Evolutionary conservation across 2,329 filamentous ascomycete species (phyloP).

Genomic region (Byssochlamys sp.): DNA sequence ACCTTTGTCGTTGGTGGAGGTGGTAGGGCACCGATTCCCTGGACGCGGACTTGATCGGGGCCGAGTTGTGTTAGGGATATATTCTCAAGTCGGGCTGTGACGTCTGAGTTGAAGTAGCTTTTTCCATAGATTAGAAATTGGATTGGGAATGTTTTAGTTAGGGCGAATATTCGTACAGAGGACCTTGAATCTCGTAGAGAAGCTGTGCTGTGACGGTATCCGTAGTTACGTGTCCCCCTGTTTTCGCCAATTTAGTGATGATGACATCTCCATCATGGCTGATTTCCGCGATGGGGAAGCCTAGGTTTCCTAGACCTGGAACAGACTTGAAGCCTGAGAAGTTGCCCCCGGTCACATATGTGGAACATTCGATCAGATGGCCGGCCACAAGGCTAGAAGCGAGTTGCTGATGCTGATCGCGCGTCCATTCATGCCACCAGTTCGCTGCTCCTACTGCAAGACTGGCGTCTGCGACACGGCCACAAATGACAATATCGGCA

Average conservation of each 20-base stretch:
- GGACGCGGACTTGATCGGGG: neutral
- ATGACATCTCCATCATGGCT: neutral
- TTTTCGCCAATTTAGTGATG: neutral
- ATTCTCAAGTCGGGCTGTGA: neutral
- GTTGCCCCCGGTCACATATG: slow-evolving; percentile 18
- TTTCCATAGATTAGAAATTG: too few relatives aligned
- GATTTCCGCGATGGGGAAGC: slow-evolving; percentile 22
- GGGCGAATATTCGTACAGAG: neutral
- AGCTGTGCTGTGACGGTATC: neutral
- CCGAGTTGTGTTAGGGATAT: neutral
- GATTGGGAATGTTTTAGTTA: neutral
- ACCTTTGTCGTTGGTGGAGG: slow-evolving; percentile 45
- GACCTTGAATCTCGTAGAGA: neutral
- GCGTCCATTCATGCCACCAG: slow-evolving; percentile 25
- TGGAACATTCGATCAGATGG: slow-evolving; percentile 20
- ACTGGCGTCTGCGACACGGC: slow-evolving; percentile 30
- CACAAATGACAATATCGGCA: slow-evolving; percentile 36
- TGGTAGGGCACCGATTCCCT: slow-evolving; percentile 33
- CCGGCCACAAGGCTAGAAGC: slow-evolving; percentile 18
- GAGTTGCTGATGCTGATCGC: slow-evolving; percentile 16
- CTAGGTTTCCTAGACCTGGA: slow-evolving; percentile 8
- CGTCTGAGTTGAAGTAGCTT: slow-evolving; percentile 3
- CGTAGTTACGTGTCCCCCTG: neutral
- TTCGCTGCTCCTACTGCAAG: slow-evolving; percentile 21
- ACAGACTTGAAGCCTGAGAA: slow-evolving; percentile 18